A percentile compares a stretch with the other conserved stretches of the same genome.
These are phyloP conservation scores for Colletotrichum destructivum DNA, from an alignment of 2,329 filamentous ascomycete species.

Conservation along the genomic window DNA sequence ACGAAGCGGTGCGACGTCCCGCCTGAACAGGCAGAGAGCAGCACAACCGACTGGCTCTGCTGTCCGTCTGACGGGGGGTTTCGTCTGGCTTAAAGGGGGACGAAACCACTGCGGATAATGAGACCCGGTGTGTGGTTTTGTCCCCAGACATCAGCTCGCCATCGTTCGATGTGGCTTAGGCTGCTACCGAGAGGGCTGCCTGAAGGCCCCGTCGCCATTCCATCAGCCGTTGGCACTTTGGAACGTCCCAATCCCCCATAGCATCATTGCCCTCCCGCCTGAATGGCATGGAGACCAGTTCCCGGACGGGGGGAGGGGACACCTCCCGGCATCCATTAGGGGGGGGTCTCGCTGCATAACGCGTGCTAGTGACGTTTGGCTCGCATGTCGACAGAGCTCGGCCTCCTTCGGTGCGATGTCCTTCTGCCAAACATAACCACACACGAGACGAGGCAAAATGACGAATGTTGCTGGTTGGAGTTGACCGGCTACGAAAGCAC, in stretches of 20 bases:
- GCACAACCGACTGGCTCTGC: background rate
- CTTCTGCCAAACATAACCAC: background rate
- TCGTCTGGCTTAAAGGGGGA: background rate
- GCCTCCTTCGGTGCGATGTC: background rate
- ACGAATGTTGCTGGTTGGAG: background rate
- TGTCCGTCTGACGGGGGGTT: background rate
- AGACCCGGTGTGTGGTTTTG: too few relatives aligned
- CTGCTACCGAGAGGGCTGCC: background rate
- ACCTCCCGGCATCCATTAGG: background rate
- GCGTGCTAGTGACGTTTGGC: conserved; percentile 4
- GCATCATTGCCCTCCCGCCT: background rate
- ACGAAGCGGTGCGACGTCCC: conserved; percentile 7
- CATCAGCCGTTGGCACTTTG: conserved; percentile 4
- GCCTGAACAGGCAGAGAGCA: background rate
- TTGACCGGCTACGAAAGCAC: background rate
- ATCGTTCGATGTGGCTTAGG: background rate
- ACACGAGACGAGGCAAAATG: conserved; percentile 8
- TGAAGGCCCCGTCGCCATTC: background rate
- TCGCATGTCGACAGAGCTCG: background rate
- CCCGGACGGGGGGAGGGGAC: background rate
- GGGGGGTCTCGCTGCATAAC: background rate
- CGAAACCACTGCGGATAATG: background rate
- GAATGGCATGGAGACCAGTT: background rate
- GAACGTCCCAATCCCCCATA: background rate
- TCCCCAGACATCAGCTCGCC: too few relatives aligned